These are phyloP conservation scores for Penicillium maclennaniae DNA, from an alignment of 495 filamentous ascomycete species.

Conservation along the genomic window DNA sequence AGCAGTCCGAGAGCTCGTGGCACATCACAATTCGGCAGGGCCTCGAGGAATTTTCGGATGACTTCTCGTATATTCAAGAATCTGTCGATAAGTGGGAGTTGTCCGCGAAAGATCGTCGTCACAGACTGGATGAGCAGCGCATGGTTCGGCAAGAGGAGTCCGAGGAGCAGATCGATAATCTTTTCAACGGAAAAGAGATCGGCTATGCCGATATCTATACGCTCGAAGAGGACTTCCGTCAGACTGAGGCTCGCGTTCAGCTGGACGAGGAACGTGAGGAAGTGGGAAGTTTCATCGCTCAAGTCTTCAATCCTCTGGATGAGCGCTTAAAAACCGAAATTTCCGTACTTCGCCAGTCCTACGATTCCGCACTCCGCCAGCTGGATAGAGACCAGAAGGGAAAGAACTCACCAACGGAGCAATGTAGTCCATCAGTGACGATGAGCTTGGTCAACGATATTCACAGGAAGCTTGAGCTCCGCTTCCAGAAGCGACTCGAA, in stretches of 20 bases:
- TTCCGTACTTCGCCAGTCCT: constrained; percentile 47
- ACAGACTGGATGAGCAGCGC: constrained; percentile 46
- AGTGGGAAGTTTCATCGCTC: constrained; percentile 47
- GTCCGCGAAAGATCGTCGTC: constrained; percentile 37
- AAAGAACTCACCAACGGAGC: constrained; percentile 28
- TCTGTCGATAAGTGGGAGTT: constrained; percentile 45
- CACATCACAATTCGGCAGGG: constrained; percentile 33
- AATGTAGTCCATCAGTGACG: constrained; percentile 38
- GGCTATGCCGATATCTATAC: constrained; percentile 58
- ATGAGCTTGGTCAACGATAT: constrained; percentile 48
- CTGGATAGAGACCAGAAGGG: constrained; percentile 42
- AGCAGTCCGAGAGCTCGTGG: constrained; percentile 34
- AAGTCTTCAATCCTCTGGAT: constrained; percentile 53
- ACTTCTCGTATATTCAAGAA: constrained; percentile 50
- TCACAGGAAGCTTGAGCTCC: constrained; percentile 46
- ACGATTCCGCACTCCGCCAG: constrained; percentile 41
- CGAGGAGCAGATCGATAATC: constrained; percentile 49
- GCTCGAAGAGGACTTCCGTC: constrained; percentile 58
- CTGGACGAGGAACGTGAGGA: constrained; percentile 54
- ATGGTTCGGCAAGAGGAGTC: constrained; percentile 51
- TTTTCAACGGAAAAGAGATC: constrained; percentile 59
- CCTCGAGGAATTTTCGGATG: constrained; percentile 35
- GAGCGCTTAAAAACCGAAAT: constrained; percentile 51
- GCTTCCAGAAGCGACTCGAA: constrained; percentile 49
- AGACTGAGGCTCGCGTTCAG: constrained; percentile 49